These are phyloP conservation scores for Tuber microsphaerosporum DNA, from an alignment of 495 filamentous ascomycete genomes.

Conservation along the genomic window DNA sequence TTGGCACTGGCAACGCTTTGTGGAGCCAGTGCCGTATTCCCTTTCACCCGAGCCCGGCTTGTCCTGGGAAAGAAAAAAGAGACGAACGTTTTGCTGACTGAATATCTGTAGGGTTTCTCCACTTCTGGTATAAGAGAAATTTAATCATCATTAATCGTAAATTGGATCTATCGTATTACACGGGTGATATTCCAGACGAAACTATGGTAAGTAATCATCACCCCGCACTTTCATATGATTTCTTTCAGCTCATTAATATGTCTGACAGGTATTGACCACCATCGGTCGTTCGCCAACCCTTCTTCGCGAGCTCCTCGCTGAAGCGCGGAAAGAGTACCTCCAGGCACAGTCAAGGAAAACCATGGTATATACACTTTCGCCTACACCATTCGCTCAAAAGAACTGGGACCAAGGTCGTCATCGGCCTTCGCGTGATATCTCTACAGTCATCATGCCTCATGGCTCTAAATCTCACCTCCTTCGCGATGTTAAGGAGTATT, in stretches of 20 bases:
- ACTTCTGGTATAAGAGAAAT: slow-evolving; percentile 40
- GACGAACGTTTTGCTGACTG: slow-evolving; percentile 17
- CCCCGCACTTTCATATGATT: slow-evolving; percentile 5
- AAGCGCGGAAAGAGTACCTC: slow-evolving; percentile 47
- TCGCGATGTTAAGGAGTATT: slow-evolving; percentile 79
- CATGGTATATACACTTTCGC: slow-evolving; percentile 40
- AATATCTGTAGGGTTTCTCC: slow-evolving; percentile 29
- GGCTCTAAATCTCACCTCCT: slow-evolving; percentile 67
- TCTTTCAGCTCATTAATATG: slow-evolving; percentile 16
- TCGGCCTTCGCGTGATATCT: slow-evolving; percentile 55
- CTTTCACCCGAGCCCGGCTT: not conserved
- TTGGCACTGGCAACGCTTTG: not conserved
- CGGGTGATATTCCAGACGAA: slow-evolving; percentile 40
- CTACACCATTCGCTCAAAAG: slow-evolving; percentile 39
- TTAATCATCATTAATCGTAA: slow-evolving; percentile 40
- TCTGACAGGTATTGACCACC: slow-evolving; percentile 35
- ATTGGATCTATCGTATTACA: slow-evolving; percentile 38
- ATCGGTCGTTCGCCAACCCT: slow-evolving; percentile 59
- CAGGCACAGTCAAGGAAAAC: slow-evolving; percentile 39
- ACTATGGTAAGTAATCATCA: slow-evolving; percentile 36
- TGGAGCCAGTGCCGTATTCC: not conserved
- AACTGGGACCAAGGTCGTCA: slow-evolving; percentile 40
- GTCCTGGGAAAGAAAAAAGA: not conserved
- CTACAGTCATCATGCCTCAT: slow-evolving; percentile 60
- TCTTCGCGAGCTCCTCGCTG: slow-evolving; percentile 59